Conservation (phyloP, 768 basidiomycete genomes). For the Boletus coccyginus region DNA sequence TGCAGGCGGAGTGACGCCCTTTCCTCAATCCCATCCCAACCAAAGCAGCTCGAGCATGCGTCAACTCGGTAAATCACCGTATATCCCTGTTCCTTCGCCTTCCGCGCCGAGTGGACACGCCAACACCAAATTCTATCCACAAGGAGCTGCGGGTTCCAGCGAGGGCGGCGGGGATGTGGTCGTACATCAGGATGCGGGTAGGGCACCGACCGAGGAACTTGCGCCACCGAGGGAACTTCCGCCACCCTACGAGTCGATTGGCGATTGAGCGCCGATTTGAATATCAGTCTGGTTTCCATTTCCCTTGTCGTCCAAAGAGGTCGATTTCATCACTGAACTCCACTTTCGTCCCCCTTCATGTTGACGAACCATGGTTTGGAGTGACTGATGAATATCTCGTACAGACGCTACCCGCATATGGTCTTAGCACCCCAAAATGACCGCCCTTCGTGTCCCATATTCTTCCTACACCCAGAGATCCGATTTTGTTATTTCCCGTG, state of each 20-base stretch:
- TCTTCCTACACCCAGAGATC: neutral
- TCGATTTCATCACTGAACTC: neutral
- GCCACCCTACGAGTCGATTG: conserved; percentile 29
- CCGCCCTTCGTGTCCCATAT: neutral
- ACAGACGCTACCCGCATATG: neutral
- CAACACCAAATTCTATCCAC: conserved; percentile 10
- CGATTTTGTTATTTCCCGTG: neutral
- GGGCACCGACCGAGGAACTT: conserved; percentile 20
- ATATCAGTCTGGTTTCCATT: neutral
- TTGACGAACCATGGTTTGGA: neutral
- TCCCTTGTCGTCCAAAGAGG: neutral
- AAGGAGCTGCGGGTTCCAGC: neutral
- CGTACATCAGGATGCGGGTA: conserved; percentile 28
- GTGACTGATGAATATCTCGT: conserved; percentile 1
- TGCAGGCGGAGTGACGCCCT: conserved; percentile 29
- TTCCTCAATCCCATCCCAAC: conserved; percentile 5
- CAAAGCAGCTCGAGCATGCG: conserved; percentile 21
- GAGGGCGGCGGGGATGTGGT: conserved; percentile 24
- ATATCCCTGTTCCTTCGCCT: conserved; percentile 1
- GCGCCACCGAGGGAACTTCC: conserved; percentile 25
- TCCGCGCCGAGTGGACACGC: neutral
- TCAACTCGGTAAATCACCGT: conserved; percentile 17
- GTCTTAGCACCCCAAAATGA: neutral
- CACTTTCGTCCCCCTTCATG: neutral
- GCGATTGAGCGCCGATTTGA: conserved; percentile 5